These are phyloP conservation scores for Tuber umbilicatum DNA, from an alignment of 495 filamentous ascomycete species.

Conservation along the genomic window DNA sequence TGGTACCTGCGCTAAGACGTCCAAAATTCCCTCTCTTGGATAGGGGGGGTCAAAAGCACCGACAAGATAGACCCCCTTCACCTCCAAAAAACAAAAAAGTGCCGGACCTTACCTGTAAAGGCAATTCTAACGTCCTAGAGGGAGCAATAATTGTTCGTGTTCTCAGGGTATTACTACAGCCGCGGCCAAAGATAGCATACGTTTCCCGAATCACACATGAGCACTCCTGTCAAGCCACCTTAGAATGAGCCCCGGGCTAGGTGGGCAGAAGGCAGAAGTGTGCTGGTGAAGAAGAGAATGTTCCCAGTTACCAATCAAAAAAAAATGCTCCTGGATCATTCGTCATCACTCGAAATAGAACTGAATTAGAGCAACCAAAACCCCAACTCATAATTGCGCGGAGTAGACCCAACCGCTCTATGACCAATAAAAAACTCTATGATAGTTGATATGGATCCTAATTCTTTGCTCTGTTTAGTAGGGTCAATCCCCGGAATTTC, in stretches of 20 bases:
- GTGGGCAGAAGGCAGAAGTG: background rate
- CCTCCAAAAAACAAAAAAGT: no score
- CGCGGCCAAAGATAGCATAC: no score
- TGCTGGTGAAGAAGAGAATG: background rate
- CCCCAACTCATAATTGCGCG: background rate
- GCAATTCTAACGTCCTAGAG: no score
- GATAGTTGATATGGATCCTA: background rate
- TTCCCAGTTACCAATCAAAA: background rate
- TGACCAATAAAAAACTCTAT: background rate
- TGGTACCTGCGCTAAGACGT: no score
- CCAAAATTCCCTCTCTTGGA: no score
- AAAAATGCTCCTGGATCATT: background rate
- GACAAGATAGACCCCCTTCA: no score
- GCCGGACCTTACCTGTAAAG: no score
- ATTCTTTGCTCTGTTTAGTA: background rate
- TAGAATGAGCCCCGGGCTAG: background rate
- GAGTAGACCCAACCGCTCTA: background rate
- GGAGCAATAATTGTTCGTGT: no score
- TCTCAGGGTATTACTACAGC: no score
- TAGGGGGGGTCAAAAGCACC: no score
- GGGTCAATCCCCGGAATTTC: background rate
- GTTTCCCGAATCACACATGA: background rate
- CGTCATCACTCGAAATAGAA: background rate
- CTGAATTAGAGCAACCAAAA: background rate
- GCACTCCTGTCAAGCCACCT: background rate